These are phyloP conservation scores for Globisporangium emineosum DNA, from an alignment of 352 stramenopile genomes.

Conservation along the genomic window DNA sequence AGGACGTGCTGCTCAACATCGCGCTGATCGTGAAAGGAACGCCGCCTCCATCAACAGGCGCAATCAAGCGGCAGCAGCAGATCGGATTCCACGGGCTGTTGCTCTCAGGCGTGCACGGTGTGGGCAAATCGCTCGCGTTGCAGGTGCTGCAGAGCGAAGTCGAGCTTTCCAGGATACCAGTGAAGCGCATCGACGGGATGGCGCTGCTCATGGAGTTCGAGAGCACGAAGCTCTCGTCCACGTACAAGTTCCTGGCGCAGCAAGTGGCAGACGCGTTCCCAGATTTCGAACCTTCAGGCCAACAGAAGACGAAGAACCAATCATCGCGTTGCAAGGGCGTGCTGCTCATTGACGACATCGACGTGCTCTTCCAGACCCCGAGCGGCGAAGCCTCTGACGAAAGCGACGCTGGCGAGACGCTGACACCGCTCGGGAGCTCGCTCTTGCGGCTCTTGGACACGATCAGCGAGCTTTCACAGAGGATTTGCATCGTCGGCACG, in stretches of 20 bases:
- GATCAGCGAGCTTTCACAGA: constrained; percentile 24
- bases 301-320: too few species aligned
- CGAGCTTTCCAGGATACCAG: constrained; percentile 11
- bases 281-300: constrained; percentile 11
- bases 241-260: constrained; percentile 56
- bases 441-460: constrained; percentile 61
- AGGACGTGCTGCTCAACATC: constrained; percentile 55
- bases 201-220: constrained; percentile 57
- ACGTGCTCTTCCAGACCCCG: constrained; percentile 53
- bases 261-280: constrained; percentile 36
- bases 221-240: constrained; percentile 35
- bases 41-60: background rate
- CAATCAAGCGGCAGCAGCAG: constrained; percentile 7
- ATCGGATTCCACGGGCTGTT: constrained; percentile 52
- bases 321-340: constrained; percentile 34
- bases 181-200: constrained; percentile 37
- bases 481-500: constrained; percentile 52
- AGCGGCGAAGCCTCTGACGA: constrained; percentile 32
- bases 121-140: constrained; percentile 62
- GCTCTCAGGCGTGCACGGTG: constrained; percentile 56
- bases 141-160: constrained; percentile 29
- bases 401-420: constrained; percentile 23
- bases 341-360: constrained; percentile 68
- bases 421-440: constrained; percentile 54
- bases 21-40: constrained; percentile 37